Conservation (phyloP, 2,329 filamentous ascomycete species). For the Westerdykella ornata region DNA sequence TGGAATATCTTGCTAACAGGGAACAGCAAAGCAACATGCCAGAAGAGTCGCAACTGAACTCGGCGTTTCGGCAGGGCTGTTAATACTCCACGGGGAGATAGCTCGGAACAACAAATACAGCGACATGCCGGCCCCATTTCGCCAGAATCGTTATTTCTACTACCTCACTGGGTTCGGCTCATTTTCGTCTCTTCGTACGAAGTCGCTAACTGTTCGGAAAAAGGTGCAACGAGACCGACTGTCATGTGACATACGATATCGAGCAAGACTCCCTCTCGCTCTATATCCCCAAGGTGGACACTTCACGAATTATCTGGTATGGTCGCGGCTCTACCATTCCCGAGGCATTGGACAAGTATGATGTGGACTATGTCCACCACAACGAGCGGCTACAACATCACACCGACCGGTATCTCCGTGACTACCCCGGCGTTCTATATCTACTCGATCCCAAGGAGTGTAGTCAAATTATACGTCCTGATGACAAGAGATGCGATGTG, state of each 20-base stretch:
- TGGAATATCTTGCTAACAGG: constrained; percentile 4
- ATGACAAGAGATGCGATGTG: constrained; percentile 39
- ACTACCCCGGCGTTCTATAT: constrained; percentile 1
- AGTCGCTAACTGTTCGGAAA: constrained; percentile 7
- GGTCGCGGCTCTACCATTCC: constrained; percentile 55
- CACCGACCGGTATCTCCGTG: constrained; percentile 28
- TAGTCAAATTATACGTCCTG: too few species aligned
- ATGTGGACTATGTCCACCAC: constrained; percentile 66
- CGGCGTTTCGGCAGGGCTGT: constrained; percentile 40
- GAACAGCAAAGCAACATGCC: constrained; percentile 38
- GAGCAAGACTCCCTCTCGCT: constrained; percentile 57
- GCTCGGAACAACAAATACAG: constrained; percentile 51
- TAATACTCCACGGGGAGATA: constrained; percentile 49
- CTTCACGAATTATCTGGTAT: constrained; percentile 56
- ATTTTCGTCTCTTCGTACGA: background rate
- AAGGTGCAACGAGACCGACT: constrained; percentile 47
- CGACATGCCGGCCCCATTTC: constrained; percentile 51
- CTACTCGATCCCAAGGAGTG: constrained; percentile 15
- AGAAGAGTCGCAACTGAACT: constrained; percentile 33
- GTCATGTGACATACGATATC: constrained; percentile 53
- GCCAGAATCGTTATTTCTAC: constrained; percentile 57
- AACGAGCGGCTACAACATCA: constrained; percentile 25
- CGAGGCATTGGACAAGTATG: constrained; percentile 55
- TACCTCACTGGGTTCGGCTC: constrained; percentile 48
- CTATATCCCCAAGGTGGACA: constrained; percentile 66